Percentiles rank a stretch among this genome's conserved stretches.
phyloP scores from a whole-genome alignment of 1,284 basidiomycete species.

The Porodaedalea pini region DNA sequence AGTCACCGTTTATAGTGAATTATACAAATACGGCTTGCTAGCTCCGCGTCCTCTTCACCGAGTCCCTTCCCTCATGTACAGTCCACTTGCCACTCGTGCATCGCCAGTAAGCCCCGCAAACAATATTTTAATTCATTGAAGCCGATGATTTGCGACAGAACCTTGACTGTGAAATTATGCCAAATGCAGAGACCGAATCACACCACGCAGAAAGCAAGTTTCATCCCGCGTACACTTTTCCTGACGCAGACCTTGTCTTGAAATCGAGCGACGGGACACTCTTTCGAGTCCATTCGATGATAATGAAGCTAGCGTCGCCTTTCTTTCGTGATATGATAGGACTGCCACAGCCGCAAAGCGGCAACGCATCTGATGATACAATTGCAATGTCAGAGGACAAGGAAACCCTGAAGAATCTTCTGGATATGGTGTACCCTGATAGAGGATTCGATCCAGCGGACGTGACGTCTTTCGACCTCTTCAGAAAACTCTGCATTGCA shows the following conservation, averaged over 20 bases:
- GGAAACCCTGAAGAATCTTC: background rate
- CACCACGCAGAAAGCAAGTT: no score
- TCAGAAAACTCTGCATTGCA: background rate
- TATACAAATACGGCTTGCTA: no score
- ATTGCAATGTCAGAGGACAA: constrained; percentile 2
- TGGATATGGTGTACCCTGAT: constrained; percentile 13
- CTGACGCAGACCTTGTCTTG: constrained; percentile 12
- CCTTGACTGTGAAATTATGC: no score
- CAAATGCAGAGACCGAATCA: no score
- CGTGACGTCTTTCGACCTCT: background rate
- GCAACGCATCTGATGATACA: background rate
- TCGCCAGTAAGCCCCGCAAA: no score
- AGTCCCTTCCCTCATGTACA: no score
- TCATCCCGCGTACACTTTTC: background rate
- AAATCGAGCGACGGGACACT: background rate
- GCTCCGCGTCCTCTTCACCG: no score
- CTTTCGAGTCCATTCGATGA: constrained; percentile 10
- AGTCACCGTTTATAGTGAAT: no score
- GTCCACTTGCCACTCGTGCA: no score
- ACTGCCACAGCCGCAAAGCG: background rate
- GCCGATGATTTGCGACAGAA: no score
- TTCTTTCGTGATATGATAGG: constrained; percentile 3
- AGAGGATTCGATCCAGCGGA: background rate
- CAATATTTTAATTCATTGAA: no score
- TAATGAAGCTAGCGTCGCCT: constrained; percentile 7